Base-by-base conservation (phyloP, 768 basidiomycete species). In the Rhodotorula kratochvilovae region DNA sequence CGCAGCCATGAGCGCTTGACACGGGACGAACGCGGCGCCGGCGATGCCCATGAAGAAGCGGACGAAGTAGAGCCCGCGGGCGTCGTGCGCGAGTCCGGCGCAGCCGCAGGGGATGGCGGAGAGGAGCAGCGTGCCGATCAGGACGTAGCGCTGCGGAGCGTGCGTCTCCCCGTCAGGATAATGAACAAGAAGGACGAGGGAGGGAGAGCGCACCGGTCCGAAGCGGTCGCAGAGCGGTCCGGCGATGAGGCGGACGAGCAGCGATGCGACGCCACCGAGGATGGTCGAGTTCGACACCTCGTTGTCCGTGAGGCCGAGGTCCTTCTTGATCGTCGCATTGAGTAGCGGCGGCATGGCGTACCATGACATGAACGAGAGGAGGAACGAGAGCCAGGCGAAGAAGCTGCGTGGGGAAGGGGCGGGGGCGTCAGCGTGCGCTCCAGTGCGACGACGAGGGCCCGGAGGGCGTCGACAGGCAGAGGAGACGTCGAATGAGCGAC, bases 271-370 rank as follows among this genome's bases (percentile, higher is more conserved):
- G 27, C 69, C 68, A 0, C 85, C 85, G 66, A 85, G 50, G 63
- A 74, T 74, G 55, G 66, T 71, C 25, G 31, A 36, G 69, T 70
- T 74, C 4, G 50, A 45, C 33, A 59, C 64, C 53, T 55, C 29
- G 25, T 13, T 35, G 42, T 31, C 50, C 50, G 29, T 50, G 35
- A 58, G 51, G 19, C 57, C 33, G 36, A 36, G 45, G 54, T 29
- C 79, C 25, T 80, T 68, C 17, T 58, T 58, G 57, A 58, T 58
- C 2, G 57, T 39, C 25, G 57, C 57, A 2, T 85, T 84, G 50
- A 86, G 82, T 11, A 87, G 83, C 0, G 86, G 86, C 21, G 86
- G 81, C 71, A 87, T 86, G 0, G 87, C 85, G 66, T 87, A 87
- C 87, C 87, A 84, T 1, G 81, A 81, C 36, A 82, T 17, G 33